phyloP scores from a whole-genome alignment of 129 eudicot species.

The Cynara cardunculus region DNA sequence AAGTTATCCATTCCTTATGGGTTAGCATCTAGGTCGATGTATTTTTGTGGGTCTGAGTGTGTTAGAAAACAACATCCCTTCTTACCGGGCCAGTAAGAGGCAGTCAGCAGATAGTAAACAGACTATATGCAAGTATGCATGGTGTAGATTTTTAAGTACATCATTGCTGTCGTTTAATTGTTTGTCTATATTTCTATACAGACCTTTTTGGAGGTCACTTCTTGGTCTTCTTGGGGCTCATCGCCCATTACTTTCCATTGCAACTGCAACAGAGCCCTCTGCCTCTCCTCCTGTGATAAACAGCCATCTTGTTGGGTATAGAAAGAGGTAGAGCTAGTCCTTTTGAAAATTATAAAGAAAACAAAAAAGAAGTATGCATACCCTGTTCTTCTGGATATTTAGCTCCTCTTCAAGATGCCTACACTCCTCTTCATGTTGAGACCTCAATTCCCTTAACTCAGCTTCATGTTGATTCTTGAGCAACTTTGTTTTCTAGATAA shows the following conservation, averaged over 20 bases:
- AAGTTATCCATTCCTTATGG: too few relatives aligned
- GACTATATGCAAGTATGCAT: neutral
- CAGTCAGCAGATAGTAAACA: neutral
- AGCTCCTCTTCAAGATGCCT: slow-evolving; percentile 89
- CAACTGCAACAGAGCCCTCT: slow-evolving; percentile 77
- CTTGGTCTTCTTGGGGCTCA: slow-evolving; percentile 79
- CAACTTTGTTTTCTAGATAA: slow-evolving; percentile 47
- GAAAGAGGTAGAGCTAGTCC: neutral
- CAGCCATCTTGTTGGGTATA: too few relatives aligned
- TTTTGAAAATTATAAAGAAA: neutral
- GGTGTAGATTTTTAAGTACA: neutral
- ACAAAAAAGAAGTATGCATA: slow-evolving; percentile 12
- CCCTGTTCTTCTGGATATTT: slow-evolving; percentile 75
- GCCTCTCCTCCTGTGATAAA: slow-evolving; percentile 81
- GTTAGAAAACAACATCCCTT: neutral
- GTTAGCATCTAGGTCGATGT: neutral
- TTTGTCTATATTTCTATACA: neutral
- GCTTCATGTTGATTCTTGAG: slow-evolving; percentile 80
- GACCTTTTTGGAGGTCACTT: slow-evolving; percentile 84
- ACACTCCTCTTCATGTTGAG: slow-evolving; percentile 83
- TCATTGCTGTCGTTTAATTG: neutral
- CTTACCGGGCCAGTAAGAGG: neutral
- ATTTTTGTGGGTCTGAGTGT: neutral
- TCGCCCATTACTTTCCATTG: slow-evolving; percentile 92
- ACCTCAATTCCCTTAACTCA: slow-evolving; percentile 72